phyloP scores from a whole-genome alignment of 148 eudicot species.

The Polygonum maritimum region DNA sequence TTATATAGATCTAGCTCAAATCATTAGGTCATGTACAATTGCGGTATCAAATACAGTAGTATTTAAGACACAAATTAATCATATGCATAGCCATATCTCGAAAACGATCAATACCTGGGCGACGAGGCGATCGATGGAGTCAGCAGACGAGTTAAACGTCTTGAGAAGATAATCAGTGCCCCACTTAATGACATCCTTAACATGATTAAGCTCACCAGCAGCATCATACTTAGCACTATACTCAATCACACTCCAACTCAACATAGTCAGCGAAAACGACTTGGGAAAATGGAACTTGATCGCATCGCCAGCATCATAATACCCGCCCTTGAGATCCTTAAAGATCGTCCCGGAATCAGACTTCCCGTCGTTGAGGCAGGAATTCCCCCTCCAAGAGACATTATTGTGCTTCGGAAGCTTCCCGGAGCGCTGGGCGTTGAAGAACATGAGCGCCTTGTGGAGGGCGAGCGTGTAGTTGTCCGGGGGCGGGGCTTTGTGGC shows the following conservation, averaged over 20 bases:
- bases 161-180: slow-evolving; percentile 90
- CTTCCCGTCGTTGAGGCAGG: slow-evolving; percentile 72
- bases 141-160: slow-evolving; percentile 79
- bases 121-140: slow-evolving; percentile 49
- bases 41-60: not conserved
- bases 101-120: slow-evolving; percentile 37
- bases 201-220: slow-evolving; percentile 40
- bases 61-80: not conserved
- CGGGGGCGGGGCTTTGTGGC: too few relatives aligned
- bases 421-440: slow-evolving; percentile 19
- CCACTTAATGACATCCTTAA: slow-evolving; percentile 89
- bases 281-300: slow-evolving; percentile 8
- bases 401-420: slow-evolving; percentile 84
- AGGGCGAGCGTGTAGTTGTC: too few relatives aligned
- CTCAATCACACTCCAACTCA: slow-evolving; percentile 99
- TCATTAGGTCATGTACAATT: not conserved
- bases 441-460: too few relatives aligned
- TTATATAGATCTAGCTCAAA: not conserved
- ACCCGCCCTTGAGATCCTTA: slow-evolving; percentile 83
- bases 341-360: slow-evolving; percentile 31
- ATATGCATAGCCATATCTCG: not conserved
- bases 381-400: slow-evolving; percentile 92
- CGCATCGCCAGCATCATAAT: slow-evolving; percentile 98
- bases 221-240: slow-evolving; percentile 55
- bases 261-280: slow-evolving; percentile 90